These are phyloP conservation scores for Ceratocystis lukuohia DNA, from an alignment of 2,329 filamentous ascomycete species.

Conservation along the genomic window DNA sequence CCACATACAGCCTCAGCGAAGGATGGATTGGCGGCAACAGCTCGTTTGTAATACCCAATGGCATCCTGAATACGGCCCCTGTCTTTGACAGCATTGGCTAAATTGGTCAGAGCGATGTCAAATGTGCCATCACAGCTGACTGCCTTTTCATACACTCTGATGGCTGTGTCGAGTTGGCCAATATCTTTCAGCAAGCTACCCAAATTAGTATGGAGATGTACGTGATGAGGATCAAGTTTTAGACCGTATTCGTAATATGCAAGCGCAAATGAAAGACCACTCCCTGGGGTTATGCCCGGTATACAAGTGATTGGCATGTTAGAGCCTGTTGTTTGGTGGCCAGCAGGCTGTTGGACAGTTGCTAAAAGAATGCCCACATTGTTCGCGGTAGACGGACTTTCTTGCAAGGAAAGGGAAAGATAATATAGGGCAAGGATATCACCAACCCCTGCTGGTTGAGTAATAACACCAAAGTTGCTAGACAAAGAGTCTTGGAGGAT, in stretches of 20 bases:
- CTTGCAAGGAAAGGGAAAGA: constrained; percentile 81
- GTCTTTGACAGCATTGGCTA: constrained; percentile 96
- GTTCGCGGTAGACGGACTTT: constrained; percentile 93
- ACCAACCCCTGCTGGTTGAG: constrained; percentile 58
- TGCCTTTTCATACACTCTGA: constrained; percentile 93
- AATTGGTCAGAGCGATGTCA: constrained; percentile 89
- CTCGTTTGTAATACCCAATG: constrained; percentile 80
- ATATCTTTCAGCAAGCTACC: constrained; percentile 94
- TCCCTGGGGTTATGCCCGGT: constrained; percentile 71
- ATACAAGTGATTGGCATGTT: constrained; percentile 32
- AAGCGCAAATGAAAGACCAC: constrained; percentile 74
- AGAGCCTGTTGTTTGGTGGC: constrained; percentile 20
- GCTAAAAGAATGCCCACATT: constrained; percentile 97
- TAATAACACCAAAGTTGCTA: constrained; percentile 45
- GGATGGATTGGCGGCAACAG: constrained; percentile 80
- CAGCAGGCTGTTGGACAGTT: constrained; percentile 60
- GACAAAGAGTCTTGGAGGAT: constrained; percentile 97
- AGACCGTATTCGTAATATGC: constrained; percentile 94
- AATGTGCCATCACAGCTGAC: constrained; percentile 88
- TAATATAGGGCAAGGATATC: constrained; percentile 95
- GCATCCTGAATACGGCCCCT: constrained; percentile 85
- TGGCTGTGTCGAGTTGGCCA: constrained; percentile 78
- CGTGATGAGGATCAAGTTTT: constrained; percentile 72
- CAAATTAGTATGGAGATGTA: constrained; percentile 91
- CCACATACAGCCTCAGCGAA: constrained; percentile 97